Evolutionary conservation across 176 grass and related monocot genomes (phyloP), one percentile per base, ranked within the genome.

Genomic region (Calamus simplicifolius): DNA sequence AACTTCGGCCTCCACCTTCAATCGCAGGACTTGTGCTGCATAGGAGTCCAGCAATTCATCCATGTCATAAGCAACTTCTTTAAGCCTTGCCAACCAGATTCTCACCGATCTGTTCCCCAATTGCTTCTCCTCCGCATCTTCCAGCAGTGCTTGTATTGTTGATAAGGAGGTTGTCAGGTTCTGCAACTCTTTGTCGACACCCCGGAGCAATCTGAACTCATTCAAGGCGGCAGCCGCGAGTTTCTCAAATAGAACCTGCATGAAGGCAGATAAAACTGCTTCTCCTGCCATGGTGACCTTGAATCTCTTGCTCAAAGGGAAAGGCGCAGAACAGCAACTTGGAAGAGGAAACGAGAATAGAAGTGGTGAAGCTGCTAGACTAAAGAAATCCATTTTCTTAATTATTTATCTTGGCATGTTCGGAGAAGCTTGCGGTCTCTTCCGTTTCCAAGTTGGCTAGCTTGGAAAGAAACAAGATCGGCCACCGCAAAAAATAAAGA

Each of bases 41-140:
- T 75, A 82, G 64, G 78, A 64, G 38, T 89, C 85, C 8, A 95
- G 69, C 61, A 95, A 65, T 43, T 95, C 79, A 61, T 95, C 89
- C 64, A 85, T 82, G 63, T 86, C 79, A 59, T 82, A 70, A 1
- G 82, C 79, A 25, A 82, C 61, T 69, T 77, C 81, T 69, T 82
- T 89, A 50, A 85, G 72, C 61, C 77, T 79, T 4, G 57, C 68
- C 51, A 95, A 85, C 89, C 89, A 95, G 25, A 21, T 49, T 29
- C 58, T 69, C 18, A 86, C 60, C 4, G 27, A 51, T 48, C 72
- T 80, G 67, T 95, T 81, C 56, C 61, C 80, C 6, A 89, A 52
- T 60, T 89, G 89, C 61, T 35, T 61, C 53, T 85, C 81, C 58
- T 89, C 81, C 1, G 81, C 85, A 85, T 89, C 89, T 82, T 95